Base-by-base conservation (phyloP, 2,329 filamentous ascomycete species). In the Epichloe amarillans region DNA sequence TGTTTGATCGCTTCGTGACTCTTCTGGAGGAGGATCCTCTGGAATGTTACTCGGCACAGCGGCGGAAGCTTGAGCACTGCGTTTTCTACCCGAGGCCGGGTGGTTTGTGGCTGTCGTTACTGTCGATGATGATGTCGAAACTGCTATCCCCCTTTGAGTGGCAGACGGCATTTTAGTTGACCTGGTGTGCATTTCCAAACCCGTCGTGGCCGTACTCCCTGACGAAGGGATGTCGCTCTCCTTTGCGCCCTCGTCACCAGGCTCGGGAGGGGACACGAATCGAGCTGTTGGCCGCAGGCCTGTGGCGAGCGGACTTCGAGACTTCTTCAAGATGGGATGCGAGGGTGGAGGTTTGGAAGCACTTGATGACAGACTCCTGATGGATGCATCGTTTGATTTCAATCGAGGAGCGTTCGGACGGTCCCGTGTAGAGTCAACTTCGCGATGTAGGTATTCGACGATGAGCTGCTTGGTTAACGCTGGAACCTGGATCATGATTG, bases 291-390 rank as follows among this genome's bases (percentile, higher is more conserved):
- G 77, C 19, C 75, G 71, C 12, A 76, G 73, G 5, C 76, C 75
- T 15, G 70, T 72, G 19, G 67, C 64, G 33, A 76, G 77, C 51
- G 76, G 75, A 14, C 73, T 73, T 57, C 75, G 71, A 43, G 72
- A 66, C 62, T 82, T 82, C 61, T 81, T 82, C 52, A 82, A 60
- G 49, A 82, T 83, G 0, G 79, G 77, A 56, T 79, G 76, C 3
- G 71, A 60, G 37, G 72, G 74, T 4, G 73, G 70, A 7, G 72
- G 69, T 51, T 71, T 71, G 14, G 70, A 67, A 10, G 64, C 60
- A 51, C 62, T 67, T 36, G 74, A 73, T 11, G 72, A 73, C 37
- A 63, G 46, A 38, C 55, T 54, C 52, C 53, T 59, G 33, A 57
- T 51, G 21, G 57, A 55, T 40, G 52, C 53, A 48, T 61, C 56